Percentiles rank a stretch among this genome's conserved stretches.
These are phyloP conservation scores for Teratosphaeria epicoccoides DNA, from an alignment of 2,329 filamentous ascomycete genomes.

Conservation along the genomic window DNA sequence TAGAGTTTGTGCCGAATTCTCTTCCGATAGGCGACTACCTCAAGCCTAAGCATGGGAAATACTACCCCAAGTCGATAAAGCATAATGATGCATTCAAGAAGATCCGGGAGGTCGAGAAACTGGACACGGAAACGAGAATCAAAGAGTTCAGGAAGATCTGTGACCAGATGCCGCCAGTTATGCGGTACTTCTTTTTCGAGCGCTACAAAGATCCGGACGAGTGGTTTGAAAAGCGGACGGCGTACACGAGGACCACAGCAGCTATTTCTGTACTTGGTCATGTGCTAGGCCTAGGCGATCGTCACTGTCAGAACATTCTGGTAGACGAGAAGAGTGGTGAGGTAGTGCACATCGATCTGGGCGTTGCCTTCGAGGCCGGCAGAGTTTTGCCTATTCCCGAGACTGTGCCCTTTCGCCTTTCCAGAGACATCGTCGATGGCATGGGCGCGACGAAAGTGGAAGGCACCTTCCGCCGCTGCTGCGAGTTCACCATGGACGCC, in stretches of 20 bases:
- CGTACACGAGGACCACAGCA: constrained; percentile 86
- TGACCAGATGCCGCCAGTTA: constrained; percentile 78
- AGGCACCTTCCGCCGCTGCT: constrained; percentile 93
- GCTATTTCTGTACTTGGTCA: constrained; percentile 88
- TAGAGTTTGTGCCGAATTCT: constrained; percentile 94
- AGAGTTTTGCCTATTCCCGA: constrained; percentile 92
- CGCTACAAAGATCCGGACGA: constrained; percentile 87
- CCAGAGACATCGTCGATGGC: constrained; percentile 87
- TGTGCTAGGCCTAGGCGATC: constrained; percentile 82
- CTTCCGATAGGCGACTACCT: constrained; percentile 86
- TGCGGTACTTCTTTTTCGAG: constrained; percentile 97
- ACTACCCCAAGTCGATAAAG: constrained; percentile 76
- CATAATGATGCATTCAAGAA: constrained; percentile 65
- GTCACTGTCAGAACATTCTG: constrained; percentile 94
- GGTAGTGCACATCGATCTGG: constrained; percentile 92
- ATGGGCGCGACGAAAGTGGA: constrained; percentile 95
- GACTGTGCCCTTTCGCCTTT: constrained; percentile 88
- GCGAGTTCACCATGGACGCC: constrained; percentile 92
- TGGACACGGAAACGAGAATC: constrained; percentile 59
- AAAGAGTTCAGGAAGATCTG: constrained; percentile 67
- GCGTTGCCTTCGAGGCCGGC: constrained; percentile 93
- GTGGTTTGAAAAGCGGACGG: constrained; percentile 82
- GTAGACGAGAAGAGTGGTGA: constrained; percentile 83
- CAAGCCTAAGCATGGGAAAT: constrained; percentile 77
- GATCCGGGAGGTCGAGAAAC: constrained; percentile 59